Evolutionary conservation across 345 rosid genomes (phyloP).

Genomic region (Psidium guajava): DNA sequence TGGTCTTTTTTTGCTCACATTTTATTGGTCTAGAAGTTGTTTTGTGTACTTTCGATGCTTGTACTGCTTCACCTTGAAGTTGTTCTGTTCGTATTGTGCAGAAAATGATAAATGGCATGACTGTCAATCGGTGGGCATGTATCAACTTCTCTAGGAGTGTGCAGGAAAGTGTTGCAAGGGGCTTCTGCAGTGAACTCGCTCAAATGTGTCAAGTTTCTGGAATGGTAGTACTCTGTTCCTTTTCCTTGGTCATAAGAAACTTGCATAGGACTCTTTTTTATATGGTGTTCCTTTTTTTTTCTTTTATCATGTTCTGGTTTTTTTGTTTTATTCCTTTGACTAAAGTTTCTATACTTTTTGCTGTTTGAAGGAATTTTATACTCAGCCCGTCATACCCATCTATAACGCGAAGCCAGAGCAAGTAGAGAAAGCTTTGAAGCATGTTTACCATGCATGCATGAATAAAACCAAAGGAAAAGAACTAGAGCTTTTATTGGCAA

Average conservation of each 20-base stretch:
- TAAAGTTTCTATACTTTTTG: background rate
- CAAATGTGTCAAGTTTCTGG: slow-evolving; percentile 99
- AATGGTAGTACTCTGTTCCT: slow-evolving; percentile 45
- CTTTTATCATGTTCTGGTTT: background rate
- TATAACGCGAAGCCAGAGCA: slow-evolving; percentile 90
- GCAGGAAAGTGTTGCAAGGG: slow-evolving; percentile 88
- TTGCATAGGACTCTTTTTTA: background rate
- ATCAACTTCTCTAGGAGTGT: slow-evolving; percentile 92
- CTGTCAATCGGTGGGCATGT: slow-evolving; percentile 92
- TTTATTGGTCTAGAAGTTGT: background rate
- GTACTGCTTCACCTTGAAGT: background rate
- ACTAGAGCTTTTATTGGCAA: slow-evolving; percentile 80
- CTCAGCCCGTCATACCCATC: slow-evolving; percentile 87
- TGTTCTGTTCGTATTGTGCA: slow-evolving; percentile 6
- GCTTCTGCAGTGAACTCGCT: slow-evolving; percentile 84
- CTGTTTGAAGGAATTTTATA: slow-evolving; percentile 62
- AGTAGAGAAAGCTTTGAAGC: slow-evolving; percentile 95
- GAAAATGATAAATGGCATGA: slow-evolving; percentile 99
- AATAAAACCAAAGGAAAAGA: slow-evolving; percentile 94
- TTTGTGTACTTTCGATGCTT: background rate
- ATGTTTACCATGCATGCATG: slow-evolving; percentile 68
- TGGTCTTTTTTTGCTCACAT: background rate
- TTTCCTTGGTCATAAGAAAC: background rate
- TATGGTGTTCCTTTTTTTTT: background rate
- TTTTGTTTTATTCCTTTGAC: background rate